phyloP scores from a whole-genome alignment of 345 rosid species.

The Lumnitzera racemosa region DNA sequence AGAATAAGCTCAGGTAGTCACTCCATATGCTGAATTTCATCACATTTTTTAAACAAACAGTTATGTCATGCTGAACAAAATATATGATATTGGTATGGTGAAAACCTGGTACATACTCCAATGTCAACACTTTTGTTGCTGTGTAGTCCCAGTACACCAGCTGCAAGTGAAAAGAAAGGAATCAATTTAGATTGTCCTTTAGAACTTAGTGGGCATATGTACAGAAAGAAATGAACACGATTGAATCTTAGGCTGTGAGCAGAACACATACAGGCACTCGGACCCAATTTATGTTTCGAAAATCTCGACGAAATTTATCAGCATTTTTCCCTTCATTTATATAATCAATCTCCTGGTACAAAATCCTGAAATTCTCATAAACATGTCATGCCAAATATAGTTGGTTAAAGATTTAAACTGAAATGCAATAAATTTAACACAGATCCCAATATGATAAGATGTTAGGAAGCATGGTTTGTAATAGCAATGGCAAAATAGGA shows the following conservation, averaged over 20 bases:
- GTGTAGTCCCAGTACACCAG: conserved; percentile 94
- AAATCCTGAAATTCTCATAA: conserved; percentile 48
- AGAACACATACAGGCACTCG: conserved; percentile 77
- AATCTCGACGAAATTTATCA: conserved; percentile 82
- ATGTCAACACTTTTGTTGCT: conserved; percentile 79
- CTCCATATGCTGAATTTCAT: neutral
- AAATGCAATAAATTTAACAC: too few species aligned
- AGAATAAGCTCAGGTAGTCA: neutral
- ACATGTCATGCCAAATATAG: neutral
- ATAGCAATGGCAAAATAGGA: too few species aligned
- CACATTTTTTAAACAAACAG: neutral
- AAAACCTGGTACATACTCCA: conserved; percentile 96
- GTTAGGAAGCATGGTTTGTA: too few species aligned
- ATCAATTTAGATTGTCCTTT: conserved; percentile 2
- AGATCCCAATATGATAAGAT: too few species aligned
- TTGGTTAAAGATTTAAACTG: too few species aligned
- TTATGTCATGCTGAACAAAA: conserved; percentile 6
- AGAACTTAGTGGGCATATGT: too few species aligned
- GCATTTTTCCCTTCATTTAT: conserved; percentile 95
- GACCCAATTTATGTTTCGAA: conserved; percentile 89
- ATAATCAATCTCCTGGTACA: conserved; percentile 92
- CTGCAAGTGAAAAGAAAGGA: conserved; percentile 25
- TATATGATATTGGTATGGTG: conserved; percentile 13
- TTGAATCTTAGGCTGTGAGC: conserved; percentile 6
- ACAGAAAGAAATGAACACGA: neutral